Percentiles rank a stretch among this genome's conserved stretches.
These are phyloP conservation scores for Pichia norvegensis DNA, from an alignment of 1,139 yeast species.

Conservation along the genomic window DNA sequence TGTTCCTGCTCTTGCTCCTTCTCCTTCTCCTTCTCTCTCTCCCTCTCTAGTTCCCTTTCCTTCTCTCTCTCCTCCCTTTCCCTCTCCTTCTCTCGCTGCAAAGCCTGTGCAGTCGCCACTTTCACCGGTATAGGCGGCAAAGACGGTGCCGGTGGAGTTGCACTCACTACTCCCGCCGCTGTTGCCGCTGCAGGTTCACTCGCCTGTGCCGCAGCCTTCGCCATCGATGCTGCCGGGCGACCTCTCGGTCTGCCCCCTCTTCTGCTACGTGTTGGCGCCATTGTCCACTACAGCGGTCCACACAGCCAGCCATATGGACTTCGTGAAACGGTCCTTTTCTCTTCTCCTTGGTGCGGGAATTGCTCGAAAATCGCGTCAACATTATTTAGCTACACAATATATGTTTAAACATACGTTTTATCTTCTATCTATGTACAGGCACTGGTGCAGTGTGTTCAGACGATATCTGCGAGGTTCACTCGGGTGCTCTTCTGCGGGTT, in stretches of 20 bases:
- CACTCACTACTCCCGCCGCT: neutral
- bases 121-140: neutral
- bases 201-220: too few relatives aligned
- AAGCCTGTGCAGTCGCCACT: neutral
- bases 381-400: too few relatives aligned
- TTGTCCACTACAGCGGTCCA: neutral
- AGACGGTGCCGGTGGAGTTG: neutral
- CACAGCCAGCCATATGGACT: neutral
- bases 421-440: too few relatives aligned
- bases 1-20: neutral
- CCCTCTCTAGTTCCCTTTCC: neutral
- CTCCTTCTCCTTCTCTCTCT: neutral
- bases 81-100: neutral
- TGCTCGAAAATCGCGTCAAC: too few relatives aligned
- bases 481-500: neutral
- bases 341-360: too few relatives aligned
- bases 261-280: slow-evolving; percentile 1
- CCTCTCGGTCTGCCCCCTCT: neutral
- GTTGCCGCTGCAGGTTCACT: neutral
- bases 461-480: neutral
- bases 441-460: too few relatives aligned
- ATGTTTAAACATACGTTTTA: too few relatives aligned
- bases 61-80: neutral
- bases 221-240: slow-evolving; percentile 4
- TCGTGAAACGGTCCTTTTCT: too few relatives aligned